phyloP scores from a whole-genome alignment of 192 early-diverging fungal species.

The Pilaira anomala region DNA sequence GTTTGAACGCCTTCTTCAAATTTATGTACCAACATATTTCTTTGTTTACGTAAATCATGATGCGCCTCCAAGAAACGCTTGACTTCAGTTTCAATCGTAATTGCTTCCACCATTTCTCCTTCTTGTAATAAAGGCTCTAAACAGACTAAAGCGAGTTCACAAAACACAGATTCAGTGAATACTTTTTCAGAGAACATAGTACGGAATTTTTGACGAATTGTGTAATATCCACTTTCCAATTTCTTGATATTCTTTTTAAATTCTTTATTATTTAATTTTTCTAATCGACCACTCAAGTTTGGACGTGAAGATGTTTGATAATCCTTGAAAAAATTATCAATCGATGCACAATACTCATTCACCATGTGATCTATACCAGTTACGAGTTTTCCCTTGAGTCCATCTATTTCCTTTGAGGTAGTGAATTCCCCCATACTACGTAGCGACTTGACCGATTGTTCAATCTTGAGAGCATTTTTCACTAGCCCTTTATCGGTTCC shows the following conservation, averaged over 20 bases:
- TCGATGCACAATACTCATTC: not conserved
- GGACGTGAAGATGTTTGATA: not conserved
- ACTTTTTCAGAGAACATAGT: slow-evolving; percentile 40
- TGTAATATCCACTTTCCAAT: slow-evolving; percentile 58
- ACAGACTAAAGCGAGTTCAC: slow-evolving; percentile 55
- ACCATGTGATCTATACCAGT: no score
- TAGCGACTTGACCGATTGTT: no score
- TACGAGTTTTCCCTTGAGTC: not conserved
- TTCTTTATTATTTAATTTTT: slow-evolving; percentile 63
- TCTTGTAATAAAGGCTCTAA: slow-evolving; percentile 72
- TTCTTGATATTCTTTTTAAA: slow-evolving; percentile 62
- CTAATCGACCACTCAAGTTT: slow-evolving; percentile 41
- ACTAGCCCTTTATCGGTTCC: not conserved
- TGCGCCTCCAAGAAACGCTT: slow-evolving; percentile 59
- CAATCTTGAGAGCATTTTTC: no score
- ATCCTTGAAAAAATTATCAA: slow-evolving; percentile 15
- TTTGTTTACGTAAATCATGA: slow-evolving; percentile 46
- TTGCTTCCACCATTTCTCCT: slow-evolving; percentile 68
- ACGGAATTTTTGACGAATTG: slow-evolving; percentile 51
- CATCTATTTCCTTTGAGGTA: slow-evolving; percentile 1
- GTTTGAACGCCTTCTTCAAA: slow-evolving; percentile 68
- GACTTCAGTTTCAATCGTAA: slow-evolving; percentile 45
- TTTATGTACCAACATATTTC: slow-evolving; percentile 62
- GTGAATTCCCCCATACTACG: no score
- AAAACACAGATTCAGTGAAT: slow-evolving; percentile 30